phyloP scores from a whole-genome alignment of 164 flowering plant species.

The Saururus chinensis region DNA sequence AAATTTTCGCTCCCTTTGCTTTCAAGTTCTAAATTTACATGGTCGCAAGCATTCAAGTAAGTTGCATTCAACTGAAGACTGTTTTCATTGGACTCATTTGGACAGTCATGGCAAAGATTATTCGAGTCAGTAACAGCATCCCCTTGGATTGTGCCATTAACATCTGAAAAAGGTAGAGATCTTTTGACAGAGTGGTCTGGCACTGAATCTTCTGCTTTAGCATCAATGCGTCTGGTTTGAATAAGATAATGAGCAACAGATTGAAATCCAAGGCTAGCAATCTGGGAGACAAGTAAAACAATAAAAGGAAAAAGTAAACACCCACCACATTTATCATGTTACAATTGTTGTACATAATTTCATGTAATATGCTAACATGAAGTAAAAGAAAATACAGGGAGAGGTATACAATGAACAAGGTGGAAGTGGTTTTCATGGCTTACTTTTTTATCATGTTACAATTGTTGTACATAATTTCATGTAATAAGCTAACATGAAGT shows the following conservation, averaged over 20 bases:
- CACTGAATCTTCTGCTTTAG: conserved; percentile 14
- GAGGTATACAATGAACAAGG: neutral
- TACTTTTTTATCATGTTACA: conserved; percentile 28
- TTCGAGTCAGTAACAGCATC: conserved; percentile 3
- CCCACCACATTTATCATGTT: neutral
- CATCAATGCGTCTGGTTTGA: conserved; percentile 32
- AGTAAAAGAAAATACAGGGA: neutral
- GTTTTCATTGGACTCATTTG: neutral
- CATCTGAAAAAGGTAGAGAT: conserved; percentile 41
- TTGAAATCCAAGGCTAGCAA: conserved; percentile 53
- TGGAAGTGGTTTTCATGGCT: too few species aligned
- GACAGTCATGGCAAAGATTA: neutral
- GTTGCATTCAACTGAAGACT: too few species aligned
- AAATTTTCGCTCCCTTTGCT: neutral
- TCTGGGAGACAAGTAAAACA: conserved; percentile 21
- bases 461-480: too few species aligned
- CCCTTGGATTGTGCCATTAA: conserved; percentile 9
- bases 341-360: neutral
- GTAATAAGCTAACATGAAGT: neutral
- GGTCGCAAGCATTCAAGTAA: too few species aligned
- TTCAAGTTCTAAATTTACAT: neutral
- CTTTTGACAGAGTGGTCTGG: conserved; percentile 37
- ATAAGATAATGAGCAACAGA: conserved; percentile 93
- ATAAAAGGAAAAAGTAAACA: too few species aligned
- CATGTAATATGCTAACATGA: neutral